Evolutionary conservation across 2,329 filamentous ascomycete species (phyloP).

Genomic region (Didymosphaeria variabile): DNA sequence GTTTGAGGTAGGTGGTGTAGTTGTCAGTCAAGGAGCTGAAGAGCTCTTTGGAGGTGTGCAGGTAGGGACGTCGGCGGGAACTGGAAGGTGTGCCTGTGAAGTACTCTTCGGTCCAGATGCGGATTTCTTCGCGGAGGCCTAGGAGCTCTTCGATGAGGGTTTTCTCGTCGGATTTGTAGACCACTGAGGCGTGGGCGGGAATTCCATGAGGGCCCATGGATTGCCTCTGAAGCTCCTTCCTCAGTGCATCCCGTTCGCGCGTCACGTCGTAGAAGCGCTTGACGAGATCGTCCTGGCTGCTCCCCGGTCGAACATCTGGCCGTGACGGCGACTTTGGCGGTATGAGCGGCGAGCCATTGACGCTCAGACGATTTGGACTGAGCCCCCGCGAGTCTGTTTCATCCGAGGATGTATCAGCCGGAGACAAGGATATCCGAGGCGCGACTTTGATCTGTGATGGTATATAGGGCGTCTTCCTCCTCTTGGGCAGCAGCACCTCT

Average conservation of each 20-base stretch:
- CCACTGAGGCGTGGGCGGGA: conserved; percentile 32
- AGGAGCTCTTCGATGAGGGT: conserved; percentile 47
- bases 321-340: conserved; percentile 49
- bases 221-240: conserved; percentile 47
- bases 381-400: conserved; percentile 29
- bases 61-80: conserved; percentile 42
- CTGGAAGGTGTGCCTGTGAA: conserved; percentile 40
- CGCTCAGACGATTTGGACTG: conserved; percentile 31
- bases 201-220: conserved; percentile 43
- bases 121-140: conserved; percentile 45
- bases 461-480: conserved; percentile 39
- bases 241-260: conserved; percentile 47
- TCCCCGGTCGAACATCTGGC: conserved; percentile 40
- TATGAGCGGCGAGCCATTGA: conserved; percentile 37
- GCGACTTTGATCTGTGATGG: conserved; percentile 38
- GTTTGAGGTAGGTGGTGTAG: conserved; percentile 43
- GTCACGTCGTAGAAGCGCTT: conserved; percentile 51
- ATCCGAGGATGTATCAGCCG: conserved; percentile 37
- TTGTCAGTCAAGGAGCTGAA: conserved; percentile 47
- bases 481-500: conserved; percentile 47
- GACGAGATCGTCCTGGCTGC: conserved; percentile 49
- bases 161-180: conserved; percentile 49
- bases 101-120: conserved; percentile 47
- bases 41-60: conserved; percentile 42
- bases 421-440: conserved; percentile 16